Evolutionary conservation across 2,329 filamentous ascomycete species (phyloP).

Genomic region (Penicillium sp.): DNA sequence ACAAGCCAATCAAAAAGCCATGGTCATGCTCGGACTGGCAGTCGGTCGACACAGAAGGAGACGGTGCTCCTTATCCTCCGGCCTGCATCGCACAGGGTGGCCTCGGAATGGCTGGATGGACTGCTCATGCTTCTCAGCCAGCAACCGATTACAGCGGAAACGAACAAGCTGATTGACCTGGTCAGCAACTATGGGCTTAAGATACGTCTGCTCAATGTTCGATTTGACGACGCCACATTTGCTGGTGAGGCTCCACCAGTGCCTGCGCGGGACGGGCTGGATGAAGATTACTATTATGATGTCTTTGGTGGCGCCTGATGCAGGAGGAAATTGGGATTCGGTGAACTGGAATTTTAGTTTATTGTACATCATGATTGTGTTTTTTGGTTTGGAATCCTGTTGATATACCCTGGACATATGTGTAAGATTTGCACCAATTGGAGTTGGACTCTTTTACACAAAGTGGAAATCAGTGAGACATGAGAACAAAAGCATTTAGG

Average conservation of each 20-base stretch:
- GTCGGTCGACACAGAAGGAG: conserved; percentile 56
- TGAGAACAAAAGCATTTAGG: no score
- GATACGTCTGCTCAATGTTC: conserved; percentile 86
- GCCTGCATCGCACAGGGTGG: conserved; percentile 75
- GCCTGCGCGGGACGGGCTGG: conserved; percentile 78
- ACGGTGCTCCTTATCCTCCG: conserved; percentile 77
- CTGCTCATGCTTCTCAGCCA: conserved; percentile 93
- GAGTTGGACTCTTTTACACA: background rate
- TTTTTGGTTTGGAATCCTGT: conserved; percentile 8
- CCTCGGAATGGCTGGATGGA: conserved; percentile 95
- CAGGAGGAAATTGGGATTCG: background rate
- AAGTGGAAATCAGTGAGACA: background rate
- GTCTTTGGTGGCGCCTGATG: conserved; percentile 51
- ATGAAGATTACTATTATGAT: conserved; percentile 93
- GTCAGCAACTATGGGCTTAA: conserved; percentile 90
- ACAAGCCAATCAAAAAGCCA: conserved; percentile 38
- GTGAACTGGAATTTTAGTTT: background rate
- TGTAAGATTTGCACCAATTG: conserved; percentile 6
- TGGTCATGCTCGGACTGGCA: conserved; percentile 32
- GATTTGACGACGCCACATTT: conserved; percentile 75
- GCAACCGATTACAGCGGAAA: conserved; percentile 94
- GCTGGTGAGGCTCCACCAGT: conserved; percentile 70
- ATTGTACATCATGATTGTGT: background rate
- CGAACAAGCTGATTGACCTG: conserved; percentile 80
- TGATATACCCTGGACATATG: conserved; percentile 7